Base-by-base conservation (phyloP, 2,329 filamentous ascomycete genomes). In the Penicillium nordicum region DNA sequence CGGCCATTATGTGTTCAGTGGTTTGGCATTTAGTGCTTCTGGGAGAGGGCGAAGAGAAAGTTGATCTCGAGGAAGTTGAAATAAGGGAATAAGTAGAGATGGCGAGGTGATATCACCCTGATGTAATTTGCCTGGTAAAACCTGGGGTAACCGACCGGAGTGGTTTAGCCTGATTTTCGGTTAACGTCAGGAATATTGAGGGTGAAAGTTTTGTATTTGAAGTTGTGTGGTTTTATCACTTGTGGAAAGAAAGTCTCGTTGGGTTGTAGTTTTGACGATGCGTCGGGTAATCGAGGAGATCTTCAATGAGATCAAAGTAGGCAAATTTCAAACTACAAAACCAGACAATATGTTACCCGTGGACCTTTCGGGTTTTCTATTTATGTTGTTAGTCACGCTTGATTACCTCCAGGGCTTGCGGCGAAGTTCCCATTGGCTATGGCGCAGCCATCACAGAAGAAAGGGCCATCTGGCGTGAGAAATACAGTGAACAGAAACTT, bases 401-500 rank as follows among this genome's bases (percentile, higher is more conserved):
- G 6, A 3, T 14, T 44, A 4, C 10, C 10, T 29, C 1, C 18
- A 18, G 18, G 18, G 18, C 18, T 18, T 18, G 18, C 18, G 18
- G 5, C 5, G 16, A 6, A 25, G 5, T 29, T 9, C 10, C 1
- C 5, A 12, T 8, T 3, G 9, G 16, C 3, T 84, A 84, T 58
- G 80, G 81, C 2, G 77, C 83, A 12, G 76, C 79, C 10, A 90
- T 92, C 50, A 79, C 80, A 1, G 89, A 92, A 66, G 84, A 88
- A 42, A 80, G 88, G n/a, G 79, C 79, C 0, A 76, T 92, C 2
- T 73, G 78, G 30, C 81, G 88, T 1, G 87, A 91, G 67, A 92
- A 92, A 68, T 92, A 90, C 69, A 85, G 84, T 37, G 88, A 92
- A 68, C 76, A 88, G 18, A 92, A 92, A 66, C 80, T 92, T 0